A percentile compares a stretch with the other conserved stretches of the same genome.
Conservation (phyloP, 2,329 filamentous ascomycete species). For the Xylogone sp. region DNA sequence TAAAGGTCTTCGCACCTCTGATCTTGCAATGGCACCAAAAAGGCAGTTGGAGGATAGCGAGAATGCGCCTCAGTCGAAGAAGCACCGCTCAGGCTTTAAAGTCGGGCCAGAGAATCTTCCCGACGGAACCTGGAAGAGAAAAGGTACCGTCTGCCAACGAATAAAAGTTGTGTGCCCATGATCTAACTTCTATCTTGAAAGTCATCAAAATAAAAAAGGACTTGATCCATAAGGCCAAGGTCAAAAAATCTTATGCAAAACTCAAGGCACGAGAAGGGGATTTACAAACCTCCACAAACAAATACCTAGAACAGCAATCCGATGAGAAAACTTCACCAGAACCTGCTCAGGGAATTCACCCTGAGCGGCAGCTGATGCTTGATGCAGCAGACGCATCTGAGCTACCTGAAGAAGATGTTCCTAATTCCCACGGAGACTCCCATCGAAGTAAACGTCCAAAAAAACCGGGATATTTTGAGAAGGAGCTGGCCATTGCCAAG, state of each 20-base stretch:
- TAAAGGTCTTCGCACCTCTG: too few relatives aligned
- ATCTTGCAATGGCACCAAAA: slow-evolving; percentile 53
- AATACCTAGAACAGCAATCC: slow-evolving; percentile 1
- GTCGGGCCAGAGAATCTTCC: slow-evolving; percentile 89
- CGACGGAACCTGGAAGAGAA: slow-evolving; percentile 82
- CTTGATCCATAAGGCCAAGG: slow-evolving; percentile 86
- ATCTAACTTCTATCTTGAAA: slow-evolving; percentile 30
- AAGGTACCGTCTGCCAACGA: slow-evolving; percentile 43
- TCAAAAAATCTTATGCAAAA: slow-evolving; percentile 90
- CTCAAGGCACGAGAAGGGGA: slow-evolving; percentile 55
- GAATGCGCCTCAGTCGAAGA: slow-evolving; percentile 40
- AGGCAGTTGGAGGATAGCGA: slow-evolving; percentile 45
- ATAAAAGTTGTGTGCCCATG: not conserved
- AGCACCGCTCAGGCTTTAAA: slow-evolving; percentile 68
- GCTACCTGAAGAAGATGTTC: slow-evolving; percentile 3
- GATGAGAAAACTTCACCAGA: slow-evolving; percentile 17
- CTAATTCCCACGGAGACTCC: not conserved
- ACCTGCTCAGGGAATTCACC: slow-evolving; percentile 48
- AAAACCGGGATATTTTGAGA: slow-evolving; percentile 32
- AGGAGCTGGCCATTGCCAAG: slow-evolving; percentile 34
- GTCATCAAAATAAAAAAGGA: slow-evolving; percentile 86
- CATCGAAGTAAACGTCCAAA: slow-evolving; percentile 15
- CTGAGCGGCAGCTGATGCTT: slow-evolving; percentile 56
- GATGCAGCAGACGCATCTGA: slow-evolving; percentile 33
- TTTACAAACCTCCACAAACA: slow-evolving; percentile 11